Percentiles rank a stretch among this genome's conserved stretches.
Evolutionary conservation across 2,329 filamentous ascomycete genomes (phyloP).

Genomic region (Diaporthe vaccinii): DNA sequence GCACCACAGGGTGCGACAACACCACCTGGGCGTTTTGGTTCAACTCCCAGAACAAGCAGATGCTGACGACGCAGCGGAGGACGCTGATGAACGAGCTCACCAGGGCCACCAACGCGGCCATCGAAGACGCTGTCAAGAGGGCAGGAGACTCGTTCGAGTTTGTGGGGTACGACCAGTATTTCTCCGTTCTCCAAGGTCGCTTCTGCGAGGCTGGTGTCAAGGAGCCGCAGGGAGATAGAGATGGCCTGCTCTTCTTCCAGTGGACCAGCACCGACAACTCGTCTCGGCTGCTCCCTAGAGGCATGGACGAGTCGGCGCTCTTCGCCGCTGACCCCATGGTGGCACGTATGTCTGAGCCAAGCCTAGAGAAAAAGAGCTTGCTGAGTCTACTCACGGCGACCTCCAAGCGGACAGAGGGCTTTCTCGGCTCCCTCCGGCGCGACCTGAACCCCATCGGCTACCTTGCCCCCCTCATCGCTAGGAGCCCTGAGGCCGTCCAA

Average conservation of each 20-base stretch:
- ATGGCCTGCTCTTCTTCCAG: conserved; percentile 14
- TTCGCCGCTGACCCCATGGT: neutral
- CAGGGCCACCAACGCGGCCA: neutral
- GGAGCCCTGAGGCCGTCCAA: neutral
- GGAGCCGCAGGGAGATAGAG: neutral
- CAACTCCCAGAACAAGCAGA: conserved; percentile 10
- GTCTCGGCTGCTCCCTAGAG: neutral
- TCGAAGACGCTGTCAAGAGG: conserved; percentile 10
- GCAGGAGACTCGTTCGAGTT: conserved; percentile 1
- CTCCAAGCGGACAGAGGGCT: neutral
- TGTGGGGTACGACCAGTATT: conserved; percentile 19
- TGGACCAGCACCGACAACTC: conserved; percentile 18
- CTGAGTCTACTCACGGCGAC: neutral
- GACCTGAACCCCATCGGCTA: neutral
- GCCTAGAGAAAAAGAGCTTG: neutral
- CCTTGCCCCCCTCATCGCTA: neutral
- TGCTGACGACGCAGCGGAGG: neutral
- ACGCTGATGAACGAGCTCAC: conserved; percentile 20
- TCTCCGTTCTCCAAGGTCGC: conserved; percentile 11
- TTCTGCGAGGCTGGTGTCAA: conserved; percentile 20
- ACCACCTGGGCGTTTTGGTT: conserved; percentile 21
- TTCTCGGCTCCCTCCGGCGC: neutral
- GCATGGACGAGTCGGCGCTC: conserved; percentile 21
- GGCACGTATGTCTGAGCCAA: neutral
- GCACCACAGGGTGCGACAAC: neutral